Conservation (phyloP, 768 basidiomycete genomes). For the Suillus discolor region DNA sequence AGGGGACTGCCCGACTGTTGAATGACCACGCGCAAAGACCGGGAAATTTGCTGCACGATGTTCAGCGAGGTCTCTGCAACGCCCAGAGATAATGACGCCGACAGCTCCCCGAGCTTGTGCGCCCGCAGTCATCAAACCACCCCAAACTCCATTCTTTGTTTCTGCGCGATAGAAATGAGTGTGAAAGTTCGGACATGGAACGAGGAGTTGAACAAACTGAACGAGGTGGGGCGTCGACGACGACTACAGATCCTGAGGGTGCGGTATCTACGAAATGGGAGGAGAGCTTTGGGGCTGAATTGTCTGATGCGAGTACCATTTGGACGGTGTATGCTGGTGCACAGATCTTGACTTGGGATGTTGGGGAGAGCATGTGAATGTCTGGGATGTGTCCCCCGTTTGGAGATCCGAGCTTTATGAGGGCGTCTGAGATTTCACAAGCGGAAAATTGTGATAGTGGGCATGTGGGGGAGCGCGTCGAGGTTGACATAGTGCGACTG, state of each 20-base stretch:
- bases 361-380: constrained; percentile 52
- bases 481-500: constrained; percentile 24
- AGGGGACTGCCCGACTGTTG: constrained; percentile 83
- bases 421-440: constrained; percentile 88
- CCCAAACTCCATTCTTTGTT: constrained; percentile 85
- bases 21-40: constrained; percentile 80
- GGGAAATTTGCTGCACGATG: constrained; percentile 71
- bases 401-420: constrained; percentile 72
- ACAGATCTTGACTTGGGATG: constrained; percentile 51
- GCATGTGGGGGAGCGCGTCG: constrained; percentile 7
- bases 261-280: constrained; percentile 85
- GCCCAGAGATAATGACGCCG: constrained; percentile 82
- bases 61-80: constrained; percentile 84
- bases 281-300: constrained; percentile 59
- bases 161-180: constrained; percentile 40
- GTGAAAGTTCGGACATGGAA: constrained; percentile 1
- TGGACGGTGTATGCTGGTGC: constrained; percentile 88
- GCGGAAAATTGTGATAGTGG: constrained; percentile 53
- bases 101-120: constrained; percentile 69
- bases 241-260: constrained; percentile 62
- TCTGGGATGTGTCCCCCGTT: constrained; percentile 85
- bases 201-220: constrained; percentile 28
- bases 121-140: constrained; percentile 88
- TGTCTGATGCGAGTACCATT: constrained; percentile 68
- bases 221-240: constrained; percentile 79